phyloP scores from a whole-genome alignment of 345 rosid genomes.

The Lumnitzera littorea region DNA sequence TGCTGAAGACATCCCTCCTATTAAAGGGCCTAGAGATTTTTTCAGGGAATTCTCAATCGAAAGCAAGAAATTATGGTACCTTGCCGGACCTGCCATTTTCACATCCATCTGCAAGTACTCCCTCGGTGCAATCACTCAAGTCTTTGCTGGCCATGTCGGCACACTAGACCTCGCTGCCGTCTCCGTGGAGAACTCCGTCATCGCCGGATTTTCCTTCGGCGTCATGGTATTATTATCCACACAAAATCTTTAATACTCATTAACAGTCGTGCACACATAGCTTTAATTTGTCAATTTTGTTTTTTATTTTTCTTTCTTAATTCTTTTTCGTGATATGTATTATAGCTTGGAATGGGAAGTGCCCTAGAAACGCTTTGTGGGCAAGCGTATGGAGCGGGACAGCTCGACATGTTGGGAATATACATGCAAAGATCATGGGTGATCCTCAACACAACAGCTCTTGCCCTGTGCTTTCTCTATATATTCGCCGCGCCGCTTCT shows the following conservation, averaged over 20 bases:
- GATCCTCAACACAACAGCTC: conserved; percentile 54
- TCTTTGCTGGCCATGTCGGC: conserved; percentile 70
- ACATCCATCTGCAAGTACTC: conserved; percentile 76
- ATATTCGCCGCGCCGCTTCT: conserved; percentile 53
- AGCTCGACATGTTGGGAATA: conserved; percentile 75
- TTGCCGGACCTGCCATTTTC: conserved; percentile 95
- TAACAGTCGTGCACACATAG: neutral
- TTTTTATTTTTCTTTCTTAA: no score
- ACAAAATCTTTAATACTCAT: neutral
- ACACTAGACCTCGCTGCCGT: conserved; percentile 74
- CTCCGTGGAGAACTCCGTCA: conserved; percentile 81
- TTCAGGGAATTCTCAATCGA: conserved; percentile 44
- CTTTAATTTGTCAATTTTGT: neutral
- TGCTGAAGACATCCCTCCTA: conserved; percentile 57
- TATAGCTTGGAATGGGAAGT: conserved; percentile 95
- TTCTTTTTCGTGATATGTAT: neutral
- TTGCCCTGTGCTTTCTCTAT: conserved; percentile 45
- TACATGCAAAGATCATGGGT: conserved; percentile 95
- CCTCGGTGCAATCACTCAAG: conserved; percentile 84
- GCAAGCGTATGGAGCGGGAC: conserved; percentile 86
- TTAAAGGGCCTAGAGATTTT: conserved; percentile 38
- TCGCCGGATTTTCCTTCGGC: conserved; percentile 93
- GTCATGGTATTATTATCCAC: conserved; percentile 37
- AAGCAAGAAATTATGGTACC: conserved; percentile 67
- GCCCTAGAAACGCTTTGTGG: conserved; percentile 94